Conservation (phyloP, 495 filamentous ascomycete species). For the Elaphomyces granulatus region DNA sequence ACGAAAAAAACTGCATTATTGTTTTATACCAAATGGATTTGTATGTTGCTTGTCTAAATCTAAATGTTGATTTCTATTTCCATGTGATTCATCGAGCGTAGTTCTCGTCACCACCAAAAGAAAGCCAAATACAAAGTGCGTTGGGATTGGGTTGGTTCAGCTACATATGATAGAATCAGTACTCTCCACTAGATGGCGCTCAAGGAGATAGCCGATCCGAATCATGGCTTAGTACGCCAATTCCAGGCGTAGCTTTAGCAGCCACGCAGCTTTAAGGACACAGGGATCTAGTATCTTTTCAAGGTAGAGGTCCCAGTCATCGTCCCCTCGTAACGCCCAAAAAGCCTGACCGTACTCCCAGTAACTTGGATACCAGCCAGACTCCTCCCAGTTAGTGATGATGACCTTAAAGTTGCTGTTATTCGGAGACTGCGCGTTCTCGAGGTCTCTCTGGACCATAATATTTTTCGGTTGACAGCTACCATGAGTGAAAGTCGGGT, state of each 20-base stretch:
- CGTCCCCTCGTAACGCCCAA: slow-evolving; percentile 15
- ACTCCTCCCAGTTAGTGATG: slow-evolving; percentile 31
- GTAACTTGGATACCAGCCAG: slow-evolving; percentile 29
- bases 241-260: not conserved
- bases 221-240: not conserved
- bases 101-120: too few relatives aligned
- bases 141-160: too few relatives aligned
- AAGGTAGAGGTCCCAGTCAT: slow-evolving; percentile 24
- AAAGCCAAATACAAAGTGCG: too few relatives aligned
- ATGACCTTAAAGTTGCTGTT: slow-evolving; percentile 15
- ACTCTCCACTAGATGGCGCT: too few relatives aligned
- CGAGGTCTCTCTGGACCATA: slow-evolving; percentile 11
- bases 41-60: too few relatives aligned
- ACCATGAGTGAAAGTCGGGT: slow-evolving; percentile 11
- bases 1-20: too few relatives aligned
- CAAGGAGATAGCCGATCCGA: too few relatives aligned
- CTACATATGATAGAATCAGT: too few relatives aligned
- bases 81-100: too few relatives aligned
- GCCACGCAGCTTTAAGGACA: not conserved
- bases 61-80: too few relatives aligned
- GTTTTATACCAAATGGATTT: too few relatives aligned
- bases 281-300: slow-evolving; percentile 15
- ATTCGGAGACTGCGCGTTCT: not conserved
- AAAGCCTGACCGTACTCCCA: slow-evolving; percentile 29
- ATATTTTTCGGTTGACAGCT: slow-evolving; percentile 14